Base-by-base conservation (phyloP, 176 grass and related monocot genomes). In the Avena insularis region DNA sequence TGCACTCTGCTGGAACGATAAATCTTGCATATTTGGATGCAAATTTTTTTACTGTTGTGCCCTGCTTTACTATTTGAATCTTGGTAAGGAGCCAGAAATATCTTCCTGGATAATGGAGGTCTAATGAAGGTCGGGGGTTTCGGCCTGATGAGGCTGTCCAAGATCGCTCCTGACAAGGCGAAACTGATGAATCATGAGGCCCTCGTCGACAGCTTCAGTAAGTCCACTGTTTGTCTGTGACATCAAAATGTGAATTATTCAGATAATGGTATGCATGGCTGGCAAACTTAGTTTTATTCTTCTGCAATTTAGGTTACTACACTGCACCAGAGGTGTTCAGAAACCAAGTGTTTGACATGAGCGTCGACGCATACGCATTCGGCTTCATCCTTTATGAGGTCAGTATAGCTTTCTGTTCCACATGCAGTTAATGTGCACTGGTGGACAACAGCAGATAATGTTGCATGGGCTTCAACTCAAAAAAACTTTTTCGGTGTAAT, bases 1-100 rank as follows among this genome's bases (percentile, higher is more conserved):
- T 63, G 16, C 36, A 43, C 23, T 75, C 33, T 53, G 33, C 53
- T 35, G 47, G 23, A 49, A 27, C 49, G 23, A 63, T 67, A 53
- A 79, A 79, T 85, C 71, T 78, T 63, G 17, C 61, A 84, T 75
- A 84, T 79, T 90, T 8, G 25, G 69, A 63, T 70, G n/a, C 54
- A 82, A 17, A 0, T 79, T 2, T 74, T 77, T 80, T 45, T 8
- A 51, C 4, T 13, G 25, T 73, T 83, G 94, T 83, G 17, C 84
- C 75, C 78, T 89, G 73, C 94, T 95, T 95, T 77, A 95, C 87
- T 89, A 91, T 88, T 73, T 88, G 72, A 94, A 89, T 93, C 82
- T 99, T 91, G 90, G 90, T 96, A 99, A 99, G 97, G 97, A 96
- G 97, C 92, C 93, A 99, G 97, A 94, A 94, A 99, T 96, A 99